These are phyloP conservation scores for Saturnispora serradocipensis DNA, from an alignment of 805 yeast genomes.

Conservation along the genomic window DNA sequence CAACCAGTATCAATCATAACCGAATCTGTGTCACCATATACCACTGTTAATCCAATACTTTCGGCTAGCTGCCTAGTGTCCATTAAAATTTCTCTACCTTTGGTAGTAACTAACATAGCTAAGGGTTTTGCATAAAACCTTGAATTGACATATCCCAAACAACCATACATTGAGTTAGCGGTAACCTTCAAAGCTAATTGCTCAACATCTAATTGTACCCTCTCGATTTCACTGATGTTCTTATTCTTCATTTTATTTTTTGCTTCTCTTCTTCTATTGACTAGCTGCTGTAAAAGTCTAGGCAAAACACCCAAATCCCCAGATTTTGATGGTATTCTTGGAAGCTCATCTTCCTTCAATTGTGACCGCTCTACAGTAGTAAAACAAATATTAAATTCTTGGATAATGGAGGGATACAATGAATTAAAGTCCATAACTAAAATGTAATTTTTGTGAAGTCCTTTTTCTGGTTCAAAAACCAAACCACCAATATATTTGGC, in stretches of 20 bases:
- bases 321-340: constrained; percentile 54
- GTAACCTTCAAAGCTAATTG: constrained; percentile 94
- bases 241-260: constrained; percentile 77
- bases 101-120: constrained; percentile 90
- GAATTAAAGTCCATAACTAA: constrained; percentile 98
- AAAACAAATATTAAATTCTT: constrained; percentile 94
- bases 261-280: constrained; percentile 86
- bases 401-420: constrained; percentile 92
- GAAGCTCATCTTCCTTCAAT: constrained; percentile 50
- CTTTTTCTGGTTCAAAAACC: constrained; percentile 95
- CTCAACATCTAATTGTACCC: constrained; percentile 83
- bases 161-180: constrained; percentile 99
- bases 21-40: constrained; percentile 98
- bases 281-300: constrained; percentile 69
- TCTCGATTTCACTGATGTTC: constrained; percentile 50
- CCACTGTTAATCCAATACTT: constrained; percentile 68
- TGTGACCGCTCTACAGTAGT: constrained; percentile 75
- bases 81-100: constrained; percentile 92
- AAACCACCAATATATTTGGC: constrained; percentile 40
- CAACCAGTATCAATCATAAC: constrained; percentile 95
- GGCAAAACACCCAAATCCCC: constrained; percentile 78
- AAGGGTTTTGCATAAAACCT: constrained; percentile 93
- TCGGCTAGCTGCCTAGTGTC: constrained; percentile 92
- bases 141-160: constrained; percentile 86
- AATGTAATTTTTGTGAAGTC: constrained; percentile 79